A percentile compares a stretch with the other conserved stretches of the same genome.
Conservation (phyloP, 2,329 filamentous ascomycete genomes). For the Aspergillus versicolor region DNA sequence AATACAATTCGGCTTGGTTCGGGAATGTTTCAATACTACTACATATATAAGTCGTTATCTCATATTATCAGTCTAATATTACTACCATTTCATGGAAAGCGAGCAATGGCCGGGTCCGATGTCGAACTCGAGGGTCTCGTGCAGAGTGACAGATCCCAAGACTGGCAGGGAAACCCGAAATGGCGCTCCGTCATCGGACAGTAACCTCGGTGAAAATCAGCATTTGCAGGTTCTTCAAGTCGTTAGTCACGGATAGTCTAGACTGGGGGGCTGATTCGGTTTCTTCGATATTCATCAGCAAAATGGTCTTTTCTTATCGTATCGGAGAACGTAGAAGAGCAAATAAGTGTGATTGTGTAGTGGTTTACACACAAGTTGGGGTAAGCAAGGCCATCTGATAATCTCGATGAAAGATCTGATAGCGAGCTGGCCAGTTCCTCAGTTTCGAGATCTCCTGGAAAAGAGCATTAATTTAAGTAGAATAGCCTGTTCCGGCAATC, state of each 20-base stretch:
- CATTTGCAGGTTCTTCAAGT: not conserved
- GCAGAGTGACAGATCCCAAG: no score
- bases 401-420: constrained; percentile 8
- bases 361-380: not conserved
- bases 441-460: constrained; percentile 5
- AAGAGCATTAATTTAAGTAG: constrained; percentile 3
- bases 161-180: not conserved
- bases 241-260: constrained; percentile 10
- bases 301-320: not conserved
- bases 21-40: not conserved
- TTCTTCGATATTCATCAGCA: not conserved
- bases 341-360: not conserved
- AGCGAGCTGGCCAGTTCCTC: not conserved
- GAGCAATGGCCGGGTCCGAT: constrained; percentile 8
- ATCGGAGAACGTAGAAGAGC: not conserved
- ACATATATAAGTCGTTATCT: not conserved
- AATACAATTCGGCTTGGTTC: not conserved
- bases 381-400: constrained; percentile 7
- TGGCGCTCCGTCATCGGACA: constrained; percentile 24
- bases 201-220: constrained; percentile 10
- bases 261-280: constrained; percentile 18
- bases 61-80: not conserved
- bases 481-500: not conserved
- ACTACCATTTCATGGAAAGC: not conserved
- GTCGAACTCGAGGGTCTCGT: not conserved